Conservation (phyloP, 495 filamentous ascomycete genomes). For the Xylona heveae region DNA sequence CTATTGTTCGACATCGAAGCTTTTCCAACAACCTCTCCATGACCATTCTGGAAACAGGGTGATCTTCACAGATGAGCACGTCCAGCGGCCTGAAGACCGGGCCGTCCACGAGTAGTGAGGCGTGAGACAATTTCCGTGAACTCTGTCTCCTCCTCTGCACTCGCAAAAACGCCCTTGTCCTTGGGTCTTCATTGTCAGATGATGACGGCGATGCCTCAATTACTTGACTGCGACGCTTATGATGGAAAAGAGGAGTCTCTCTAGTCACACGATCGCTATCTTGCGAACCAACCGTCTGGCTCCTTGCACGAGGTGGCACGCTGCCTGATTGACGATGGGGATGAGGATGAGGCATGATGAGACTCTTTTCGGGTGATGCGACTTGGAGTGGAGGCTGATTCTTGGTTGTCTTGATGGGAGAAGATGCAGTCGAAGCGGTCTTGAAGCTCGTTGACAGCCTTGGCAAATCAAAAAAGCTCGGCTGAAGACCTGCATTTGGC, state of each 20-base stretch:
- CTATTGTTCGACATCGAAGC: slow-evolving; percentile 84
- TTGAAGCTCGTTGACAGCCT: slow-evolving; percentile 35
- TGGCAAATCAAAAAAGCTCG: slow-evolving; percentile 53
- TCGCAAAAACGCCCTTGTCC: slow-evolving; percentile 76
- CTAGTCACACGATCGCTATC: too few relatives aligned
- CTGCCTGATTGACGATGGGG: slow-evolving; percentile 22
- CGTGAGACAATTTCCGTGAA: slow-evolving; percentile 75
- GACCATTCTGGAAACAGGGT: slow-evolving; percentile 88
- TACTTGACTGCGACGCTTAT: slow-evolving; percentile 83
- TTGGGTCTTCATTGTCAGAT: slow-evolving; percentile 87
- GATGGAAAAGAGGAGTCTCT: slow-evolving; percentile 47
- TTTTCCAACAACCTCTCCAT: slow-evolving; percentile 96
- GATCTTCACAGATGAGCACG: slow-evolving; percentile 92
- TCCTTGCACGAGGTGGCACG: slow-evolving; percentile 45
- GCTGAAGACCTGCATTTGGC: slow-evolving; percentile 43
- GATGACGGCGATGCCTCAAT: slow-evolving; percentile 95
- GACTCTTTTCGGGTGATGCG: slow-evolving; percentile 28
- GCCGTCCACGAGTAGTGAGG: slow-evolving; percentile 57
- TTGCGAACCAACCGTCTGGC: slow-evolving; percentile 84
- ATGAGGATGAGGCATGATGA: slow-evolving; percentile 22
- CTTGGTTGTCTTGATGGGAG: slow-evolving; percentile 56
- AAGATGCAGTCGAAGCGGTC: slow-evolving; percentile 44
- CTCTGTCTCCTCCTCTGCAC: slow-evolving; percentile 84
- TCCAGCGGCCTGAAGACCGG: slow-evolving; percentile 81
- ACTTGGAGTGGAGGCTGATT: slow-evolving; percentile 25